These are phyloP conservation scores for Cryphonectria parasitica DNA, from an alignment of 2,329 filamentous ascomycete species.

Conservation along the genomic window DNA sequence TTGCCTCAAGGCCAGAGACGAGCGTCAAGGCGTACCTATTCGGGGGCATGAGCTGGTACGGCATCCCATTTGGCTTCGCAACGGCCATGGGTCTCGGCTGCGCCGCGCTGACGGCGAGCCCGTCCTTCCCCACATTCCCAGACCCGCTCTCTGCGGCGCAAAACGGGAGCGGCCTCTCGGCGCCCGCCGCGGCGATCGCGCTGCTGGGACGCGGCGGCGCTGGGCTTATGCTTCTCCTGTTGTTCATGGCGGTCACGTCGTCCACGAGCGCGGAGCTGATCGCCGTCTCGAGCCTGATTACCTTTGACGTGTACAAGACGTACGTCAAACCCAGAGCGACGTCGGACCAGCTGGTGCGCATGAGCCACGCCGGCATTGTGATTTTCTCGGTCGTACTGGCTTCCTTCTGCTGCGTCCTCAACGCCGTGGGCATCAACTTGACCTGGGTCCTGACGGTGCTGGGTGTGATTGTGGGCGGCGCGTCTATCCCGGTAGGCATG, in stretches of 20 bases:
- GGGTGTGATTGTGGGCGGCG: constrained; percentile 46
- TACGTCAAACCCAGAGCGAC: constrained; percentile 42
- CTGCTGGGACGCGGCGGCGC: constrained; percentile 43
- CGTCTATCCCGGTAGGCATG: constrained; percentile 40
- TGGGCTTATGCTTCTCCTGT: constrained; percentile 42
- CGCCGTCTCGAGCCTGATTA: constrained; percentile 43
- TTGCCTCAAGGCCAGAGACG: constrained; percentile 45
- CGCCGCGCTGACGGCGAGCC: constrained; percentile 36
- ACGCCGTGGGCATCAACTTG: constrained; percentile 41
- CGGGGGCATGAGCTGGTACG: constrained; percentile 46
- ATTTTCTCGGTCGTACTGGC: constrained; percentile 40
- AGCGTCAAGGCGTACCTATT: constrained; percentile 47
- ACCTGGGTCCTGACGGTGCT: constrained; percentile 46
- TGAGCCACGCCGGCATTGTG: constrained; percentile 41
- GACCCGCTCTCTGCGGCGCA: constrained; percentile 37
- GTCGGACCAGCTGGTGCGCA: constrained; percentile 37
- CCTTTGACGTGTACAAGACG: constrained; percentile 46
- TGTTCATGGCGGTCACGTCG: constrained; percentile 53
- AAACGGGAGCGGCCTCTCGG: constrained; percentile 38
- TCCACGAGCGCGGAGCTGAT: constrained; percentile 50
- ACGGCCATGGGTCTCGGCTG: constrained; percentile 42
- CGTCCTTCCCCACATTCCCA: constrained; percentile 39
- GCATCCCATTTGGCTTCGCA: constrained; percentile 42
- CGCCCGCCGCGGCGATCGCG: constrained; percentile 40
- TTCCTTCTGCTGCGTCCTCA: constrained; percentile 42